Evolutionary conservation across 2,329 filamentous ascomycete species (phyloP).

Genomic region (Fusarium virguliforme): DNA sequence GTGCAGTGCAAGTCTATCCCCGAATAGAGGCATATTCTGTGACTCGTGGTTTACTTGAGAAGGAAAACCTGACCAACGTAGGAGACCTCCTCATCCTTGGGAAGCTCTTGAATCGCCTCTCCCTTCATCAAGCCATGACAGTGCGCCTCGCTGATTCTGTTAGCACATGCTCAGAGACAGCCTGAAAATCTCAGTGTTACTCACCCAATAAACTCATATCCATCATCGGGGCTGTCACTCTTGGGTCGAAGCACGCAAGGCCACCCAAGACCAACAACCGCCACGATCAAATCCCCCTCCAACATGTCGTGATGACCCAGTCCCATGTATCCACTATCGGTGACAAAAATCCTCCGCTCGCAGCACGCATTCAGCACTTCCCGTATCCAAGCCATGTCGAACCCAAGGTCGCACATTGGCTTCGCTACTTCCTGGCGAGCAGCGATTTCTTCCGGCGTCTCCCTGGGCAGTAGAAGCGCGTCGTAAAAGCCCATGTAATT

Average conservation of each 20-base stretch:
- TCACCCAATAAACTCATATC: constrained; percentile 46
- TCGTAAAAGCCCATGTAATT: constrained; percentile 34
- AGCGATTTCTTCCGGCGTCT: constrained; percentile 11
- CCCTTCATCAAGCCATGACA: constrained; percentile 43
- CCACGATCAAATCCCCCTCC: constrained; percentile 30
- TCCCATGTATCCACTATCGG: constrained; percentile 39
- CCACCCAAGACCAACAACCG: constrained; percentile 30
- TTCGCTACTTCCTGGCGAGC: background rate
- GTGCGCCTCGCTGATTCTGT: constrained; percentile 37
- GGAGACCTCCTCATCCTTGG: background rate
- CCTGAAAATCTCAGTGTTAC: background rate
- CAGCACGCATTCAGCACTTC: constrained; percentile 29
- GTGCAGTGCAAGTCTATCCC: too few species aligned
- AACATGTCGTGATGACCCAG: constrained; percentile 38
- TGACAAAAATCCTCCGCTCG: constrained; percentile 36
- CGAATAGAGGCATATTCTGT: background rate
- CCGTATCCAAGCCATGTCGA: constrained; percentile 23
- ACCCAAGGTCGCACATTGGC: constrained; percentile 17
- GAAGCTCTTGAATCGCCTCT: constrained; percentile 24
- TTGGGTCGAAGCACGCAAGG: constrained; percentile 34
- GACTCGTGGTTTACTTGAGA: background rate
- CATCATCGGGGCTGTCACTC: constrained; percentile 14
- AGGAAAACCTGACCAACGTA: constrained; percentile 7
- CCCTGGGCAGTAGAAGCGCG: constrained; percentile 14
- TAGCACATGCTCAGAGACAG: background rate